phyloP scores from a whole-genome alignment of 768 basidiomycete species.

The Amanita jacksonii region DNA sequence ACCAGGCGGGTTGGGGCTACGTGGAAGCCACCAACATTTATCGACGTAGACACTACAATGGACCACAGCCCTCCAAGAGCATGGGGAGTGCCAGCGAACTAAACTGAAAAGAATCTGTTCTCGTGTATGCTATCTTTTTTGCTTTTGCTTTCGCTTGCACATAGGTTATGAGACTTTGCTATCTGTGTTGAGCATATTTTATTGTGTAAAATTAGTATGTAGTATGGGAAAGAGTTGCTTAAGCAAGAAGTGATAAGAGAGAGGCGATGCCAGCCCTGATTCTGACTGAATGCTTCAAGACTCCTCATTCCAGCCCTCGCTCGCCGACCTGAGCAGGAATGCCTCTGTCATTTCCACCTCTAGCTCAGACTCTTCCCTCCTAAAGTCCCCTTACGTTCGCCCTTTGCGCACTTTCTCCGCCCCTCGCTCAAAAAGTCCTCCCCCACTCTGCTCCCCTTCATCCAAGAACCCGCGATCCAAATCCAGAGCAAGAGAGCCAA shows the following conservation, averaged over 20 bases:
- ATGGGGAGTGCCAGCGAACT: conserved; percentile 20
- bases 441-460: conserved; percentile 22
- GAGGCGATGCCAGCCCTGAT: neutral
- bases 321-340: conserved; percentile 67
- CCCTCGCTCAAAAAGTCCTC: conserved; percentile 47
- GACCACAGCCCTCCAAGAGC: conserved; percentile 21
- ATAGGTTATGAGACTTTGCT: conserved; percentile 3
- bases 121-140: conserved; percentile 14
- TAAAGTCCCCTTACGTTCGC: conserved; percentile 38
- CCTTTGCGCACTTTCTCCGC: conserved; percentile 59
- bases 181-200: neutral
- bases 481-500: conserved; percentile 26
- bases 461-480: conserved; percentile 27
- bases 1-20: conserved; percentile 45
- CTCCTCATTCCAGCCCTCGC: conserved; percentile 22
- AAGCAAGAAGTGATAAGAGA: neutral
- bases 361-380: conserved; percentile 40
- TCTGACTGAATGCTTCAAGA: conserved; percentile 27
- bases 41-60: conserved; percentile 14
- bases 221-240: neutral
- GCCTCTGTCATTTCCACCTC: conserved; percentile 68
- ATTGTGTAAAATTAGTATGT: neutral
- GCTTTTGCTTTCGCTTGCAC: conserved; percentile 12
- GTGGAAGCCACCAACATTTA: conserved; percentile 28
- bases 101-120: conserved; percentile 5